Evolutionary conservation across 768 basidiomycete genomes (phyloP).

Genomic region (Mycena pura): DNA sequence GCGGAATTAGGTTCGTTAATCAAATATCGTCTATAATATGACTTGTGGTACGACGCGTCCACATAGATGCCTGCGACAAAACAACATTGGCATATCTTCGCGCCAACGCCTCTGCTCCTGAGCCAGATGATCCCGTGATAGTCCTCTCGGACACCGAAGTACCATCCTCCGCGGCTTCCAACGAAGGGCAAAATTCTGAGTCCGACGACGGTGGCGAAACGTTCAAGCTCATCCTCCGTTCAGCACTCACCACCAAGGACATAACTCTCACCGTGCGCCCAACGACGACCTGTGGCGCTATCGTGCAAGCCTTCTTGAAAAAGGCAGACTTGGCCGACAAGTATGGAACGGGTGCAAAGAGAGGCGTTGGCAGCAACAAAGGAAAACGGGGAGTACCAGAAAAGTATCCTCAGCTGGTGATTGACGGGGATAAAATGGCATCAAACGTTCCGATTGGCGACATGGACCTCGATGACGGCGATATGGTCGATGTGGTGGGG

Average conservation of each 20-base stretch:
- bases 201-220: constrained; percentile 57
- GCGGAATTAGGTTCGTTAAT: constrained; percentile 64
- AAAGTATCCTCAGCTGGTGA: constrained; percentile 56
- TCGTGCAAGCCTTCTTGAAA: constrained; percentile 78
- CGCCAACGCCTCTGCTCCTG: constrained; percentile 21
- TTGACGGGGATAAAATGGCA: constrained; percentile 79
- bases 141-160: constrained; percentile 24
- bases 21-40: background rate
- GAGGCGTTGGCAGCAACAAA: constrained; percentile 35
- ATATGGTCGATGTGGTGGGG: constrained; percentile 77
- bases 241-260: constrained; percentile 54
- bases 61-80: constrained; percentile 70
- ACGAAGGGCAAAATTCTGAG: too few species aligned
- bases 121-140: constrained; percentile 5
- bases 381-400: constrained; percentile 38
- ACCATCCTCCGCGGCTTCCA: too few species aligned
- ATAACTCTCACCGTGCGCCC: constrained; percentile 73
- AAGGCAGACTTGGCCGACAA: constrained; percentile 65
- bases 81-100: constrained; percentile 69
- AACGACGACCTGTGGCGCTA: constrained; percentile 77
- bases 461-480: constrained; percentile 79
- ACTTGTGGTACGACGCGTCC: background rate
- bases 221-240: constrained; percentile 73
- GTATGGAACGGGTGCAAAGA: constrained; percentile 39
- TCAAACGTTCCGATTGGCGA: constrained; percentile 65